Conservation (phyloP, 2,329 filamentous ascomycete genomes). For the Penicillium occitanis region DNA sequence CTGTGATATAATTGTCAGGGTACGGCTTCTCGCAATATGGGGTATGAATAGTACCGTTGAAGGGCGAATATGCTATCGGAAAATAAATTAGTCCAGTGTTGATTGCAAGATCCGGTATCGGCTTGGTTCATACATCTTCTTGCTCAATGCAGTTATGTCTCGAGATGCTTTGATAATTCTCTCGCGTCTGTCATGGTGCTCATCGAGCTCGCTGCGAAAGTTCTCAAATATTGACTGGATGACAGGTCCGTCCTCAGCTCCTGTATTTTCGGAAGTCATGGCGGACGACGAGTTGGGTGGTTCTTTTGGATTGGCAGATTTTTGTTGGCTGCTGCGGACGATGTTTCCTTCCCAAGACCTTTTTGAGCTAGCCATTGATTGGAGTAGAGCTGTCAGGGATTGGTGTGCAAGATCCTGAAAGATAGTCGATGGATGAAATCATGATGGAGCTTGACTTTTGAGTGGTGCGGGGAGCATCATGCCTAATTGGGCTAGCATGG, state of each 20-base stretch:
- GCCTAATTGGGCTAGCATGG: slow-evolving; percentile 6
- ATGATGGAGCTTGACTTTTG: not conserved
- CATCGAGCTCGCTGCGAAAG: slow-evolving; percentile 85
- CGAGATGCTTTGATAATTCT: slow-evolving; percentile 82
- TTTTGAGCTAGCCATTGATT: slow-evolving; percentile 20
- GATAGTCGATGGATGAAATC: not conserved
- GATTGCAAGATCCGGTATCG: too few species aligned
- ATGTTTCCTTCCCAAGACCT: slow-evolving; percentile 21
- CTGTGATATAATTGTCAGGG: slow-evolving; percentile 25
- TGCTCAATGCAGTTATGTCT: slow-evolving; percentile 90
- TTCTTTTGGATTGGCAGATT: not conserved
- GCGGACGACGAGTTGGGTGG: not conserved
- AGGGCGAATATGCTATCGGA: slow-evolving; percentile 72
- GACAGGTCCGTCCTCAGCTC: not conserved
- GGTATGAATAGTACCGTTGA: slow-evolving; percentile 61
- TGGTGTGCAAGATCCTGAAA: not conserved
- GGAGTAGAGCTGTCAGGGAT: not conserved
- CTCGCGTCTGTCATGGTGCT: slow-evolving; percentile 91
- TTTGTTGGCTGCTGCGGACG: slow-evolving; percentile 6
- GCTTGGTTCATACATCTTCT: slow-evolving; percentile 75
- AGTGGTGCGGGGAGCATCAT: slow-evolving; percentile 14
- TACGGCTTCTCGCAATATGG: not conserved
- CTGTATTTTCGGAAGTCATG: slow-evolving; percentile 7
- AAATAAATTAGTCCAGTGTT: not conserved
- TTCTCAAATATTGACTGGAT: slow-evolving; percentile 71